Base-by-base conservation (phyloP, 1,284 basidiomycete genomes). In the Melampsora americana region DNA sequence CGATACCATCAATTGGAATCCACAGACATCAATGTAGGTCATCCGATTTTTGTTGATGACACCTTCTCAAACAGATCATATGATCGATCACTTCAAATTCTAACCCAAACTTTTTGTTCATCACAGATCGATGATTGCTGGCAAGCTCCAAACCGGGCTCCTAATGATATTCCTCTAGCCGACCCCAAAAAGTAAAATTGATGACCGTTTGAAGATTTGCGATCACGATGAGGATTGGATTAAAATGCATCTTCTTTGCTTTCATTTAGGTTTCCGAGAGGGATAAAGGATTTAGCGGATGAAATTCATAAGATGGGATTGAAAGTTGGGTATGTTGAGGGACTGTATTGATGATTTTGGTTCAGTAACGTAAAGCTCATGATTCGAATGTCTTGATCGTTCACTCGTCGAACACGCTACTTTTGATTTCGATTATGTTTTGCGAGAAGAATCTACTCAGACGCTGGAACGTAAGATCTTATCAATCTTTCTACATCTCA, bases 371-470 rank as follows among this genome's bases (percentile, higher is more conserved):
- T 35, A n/a, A 28, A 53, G 35, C 12, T 53, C 12, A 14, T 53
- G 23, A 46, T 64, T 7, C 18, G 18, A 50, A n/a, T 6, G 20
- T 3, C 32, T 44, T n/a, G 14, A 35, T 7, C n/a, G n/a, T 66
- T 35, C 11, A 44, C 42, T 2, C 18, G 11, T 4, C 26, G 39
- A 46, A 12, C 28, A 32, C 23, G 35, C 26, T 30, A 48, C 12
- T 30, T 68, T 56, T 14, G 20, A 2, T 32, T 20, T n/a, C n/a
- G 1, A 9, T 64, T 64, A 7, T 26, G 20, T 14, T 28, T 11
- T 20, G 26, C 28, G 84, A n/a, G n/a, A 65, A 86, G 86, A 0
- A 86, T 87, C 26, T 87, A 87, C 79, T 85, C 85, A 64, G 82
- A 82, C 74, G 86, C 86, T 1, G 86, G 86, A 78, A 83, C 81